Base-by-base conservation (phyloP, 768 basidiomycete genomes). In the Auriculariales sp. region DNA sequence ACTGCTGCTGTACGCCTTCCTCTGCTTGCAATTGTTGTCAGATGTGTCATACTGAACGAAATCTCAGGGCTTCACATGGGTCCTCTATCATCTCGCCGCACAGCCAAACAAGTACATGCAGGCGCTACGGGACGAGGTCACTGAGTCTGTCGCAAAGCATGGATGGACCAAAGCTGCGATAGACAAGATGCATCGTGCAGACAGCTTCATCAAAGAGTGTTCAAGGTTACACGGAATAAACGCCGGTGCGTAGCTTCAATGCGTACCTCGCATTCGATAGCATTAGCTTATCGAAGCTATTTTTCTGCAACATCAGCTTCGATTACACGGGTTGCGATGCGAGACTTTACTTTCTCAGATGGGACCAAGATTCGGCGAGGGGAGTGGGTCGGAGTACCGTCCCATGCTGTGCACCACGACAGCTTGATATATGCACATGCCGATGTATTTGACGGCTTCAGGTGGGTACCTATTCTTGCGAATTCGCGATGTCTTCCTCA, bases 51-150 rank as follows among this genome's bases (percentile, higher is more conserved):
- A 44, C 19, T 22, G 19, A 44, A 36, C n/a, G 35, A 19, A 7
- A 7, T 28, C 29, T 27, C 5, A 36, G 54, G 45, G 28, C 14
- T 49, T 70, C 28, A 63, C 65, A 0, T 67, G 70, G 31, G 64
- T 64, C 2, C 52, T 74, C 3, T 66, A 65, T 51, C 55, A 67
- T 46, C 62, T 75, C 0, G 65, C 68, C 0, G 50, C 57, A 47
- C 56, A 51, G 49, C 63, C 57, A 33, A 58, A 35, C 9, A 44
- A 44, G 31, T 69, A 69, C 52, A 44, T 68, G 2, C 48, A 66
- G 33, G 63, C 67, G 3, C 57, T 75, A 44, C 58, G 69, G 25
- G 64, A 67, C 28, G 73, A 75, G 49, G 58, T 71, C 12, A 62
- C 65, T 17, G 47, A 49, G 4, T 55, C 62, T 5, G 66, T 67